Percentiles rank a stretch among this genome's conserved stretches.
These are phyloP conservation scores for Aegle marmelos DNA, from an alignment of 345 rosid species.

Conservation along the genomic window DNA sequence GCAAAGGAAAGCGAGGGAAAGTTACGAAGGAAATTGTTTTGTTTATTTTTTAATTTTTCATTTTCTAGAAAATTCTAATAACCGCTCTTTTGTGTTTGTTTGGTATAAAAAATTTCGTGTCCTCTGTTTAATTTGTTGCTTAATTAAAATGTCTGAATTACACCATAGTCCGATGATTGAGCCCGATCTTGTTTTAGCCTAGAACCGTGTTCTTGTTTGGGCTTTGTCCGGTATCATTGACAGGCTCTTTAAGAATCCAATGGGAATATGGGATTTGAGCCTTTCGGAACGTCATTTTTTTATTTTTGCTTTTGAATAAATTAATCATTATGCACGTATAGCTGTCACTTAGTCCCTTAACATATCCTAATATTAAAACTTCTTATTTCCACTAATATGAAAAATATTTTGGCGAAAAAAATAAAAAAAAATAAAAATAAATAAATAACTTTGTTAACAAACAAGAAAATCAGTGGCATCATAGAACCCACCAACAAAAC, in stretches of 20 bases:
- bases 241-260: too few species aligned
- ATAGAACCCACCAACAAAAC: neutral
- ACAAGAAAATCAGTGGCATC: too few species aligned
- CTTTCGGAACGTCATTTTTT: too few species aligned
- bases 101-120: neutral
- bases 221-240: neutral
- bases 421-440: too few species aligned
- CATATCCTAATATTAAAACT: too few species aligned
- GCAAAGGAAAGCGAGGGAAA: neutral
- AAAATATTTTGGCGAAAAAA: too few species aligned
- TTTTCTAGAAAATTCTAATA: constrained; percentile 1
- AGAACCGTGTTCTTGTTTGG: neutral
- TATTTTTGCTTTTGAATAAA: too few species aligned
- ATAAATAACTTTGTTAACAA: too few species aligned
- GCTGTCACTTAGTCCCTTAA: too few species aligned
- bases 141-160: neutral
- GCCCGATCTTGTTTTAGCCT: neutral
- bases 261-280: too few species aligned
- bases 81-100: neutral
- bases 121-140: neutral
- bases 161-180: neutral
- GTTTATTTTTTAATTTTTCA: neutral
- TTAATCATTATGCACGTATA: too few species aligned
- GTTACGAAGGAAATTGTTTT: neutral
- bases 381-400: too few species aligned